Conservation (phyloP, 2,329 filamentous ascomycete species). For the Gaeumannomyces tritici region DNA sequence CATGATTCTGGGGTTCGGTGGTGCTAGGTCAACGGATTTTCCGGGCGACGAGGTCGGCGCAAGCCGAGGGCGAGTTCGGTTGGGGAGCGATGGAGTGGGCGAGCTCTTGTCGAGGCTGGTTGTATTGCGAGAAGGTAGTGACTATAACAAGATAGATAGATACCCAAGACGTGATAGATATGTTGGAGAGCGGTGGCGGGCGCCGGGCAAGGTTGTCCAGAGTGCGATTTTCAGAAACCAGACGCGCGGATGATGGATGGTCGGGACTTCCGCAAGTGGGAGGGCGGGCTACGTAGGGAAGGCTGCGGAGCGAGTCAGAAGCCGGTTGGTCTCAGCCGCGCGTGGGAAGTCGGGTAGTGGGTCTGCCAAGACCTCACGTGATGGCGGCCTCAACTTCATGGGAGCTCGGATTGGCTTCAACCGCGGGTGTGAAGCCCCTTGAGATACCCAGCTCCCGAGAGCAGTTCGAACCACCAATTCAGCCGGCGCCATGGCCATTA, state of each 20-base stretch:
- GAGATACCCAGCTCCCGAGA: neutral
- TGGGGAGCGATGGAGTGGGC: neutral
- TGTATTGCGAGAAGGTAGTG: neutral
- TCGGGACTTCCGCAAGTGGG: neutral
- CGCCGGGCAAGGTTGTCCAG: neutral
- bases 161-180: neutral
- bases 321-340: neutral
- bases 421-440: neutral
- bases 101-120: neutral
- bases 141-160: neutral
- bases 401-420: neutral
- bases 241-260: neutral
- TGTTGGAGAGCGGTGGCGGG: neutral
- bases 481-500: conserved; percentile 60
- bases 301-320: neutral
- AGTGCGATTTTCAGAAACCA: neutral
- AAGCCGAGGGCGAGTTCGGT: neutral
- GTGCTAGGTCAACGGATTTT: neutral
- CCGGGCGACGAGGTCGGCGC: neutral
- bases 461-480: conserved; percentile 1
- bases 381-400: neutral
- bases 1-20: conserved; percentile 36
- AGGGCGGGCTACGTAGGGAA: neutral
- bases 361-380: neutral
- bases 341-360: too few species aligned